These are phyloP conservation scores for Withania somnifera DNA, from an alignment of 305 asterid species.

Conservation along the genomic window DNA sequence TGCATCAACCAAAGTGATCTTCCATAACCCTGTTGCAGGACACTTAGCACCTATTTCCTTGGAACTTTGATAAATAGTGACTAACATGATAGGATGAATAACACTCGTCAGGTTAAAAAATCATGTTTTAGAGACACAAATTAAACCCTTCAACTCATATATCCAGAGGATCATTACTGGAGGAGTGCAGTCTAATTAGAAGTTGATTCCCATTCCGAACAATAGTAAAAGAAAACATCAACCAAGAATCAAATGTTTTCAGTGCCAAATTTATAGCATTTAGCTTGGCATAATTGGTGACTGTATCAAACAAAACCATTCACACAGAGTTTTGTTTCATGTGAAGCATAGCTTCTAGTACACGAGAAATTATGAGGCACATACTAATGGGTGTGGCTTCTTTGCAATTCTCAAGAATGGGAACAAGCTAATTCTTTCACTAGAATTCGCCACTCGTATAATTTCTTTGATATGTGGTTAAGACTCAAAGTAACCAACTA, in stretches of 20 bases:
- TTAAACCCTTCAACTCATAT: not conserved
- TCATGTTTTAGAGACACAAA: not conserved
- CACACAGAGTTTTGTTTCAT: not conserved
- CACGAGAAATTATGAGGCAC: not conserved
- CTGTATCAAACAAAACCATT: not conserved
- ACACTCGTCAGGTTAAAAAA: not conserved
- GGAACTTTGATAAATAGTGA: not conserved
- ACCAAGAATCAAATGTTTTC: not conserved
- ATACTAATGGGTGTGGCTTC: not conserved
- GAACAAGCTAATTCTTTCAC: not conserved
- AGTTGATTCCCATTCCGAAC: not conserved
- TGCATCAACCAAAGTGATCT: conserved; percentile 81
- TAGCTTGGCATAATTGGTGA: not conserved
- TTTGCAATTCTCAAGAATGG: not conserved
- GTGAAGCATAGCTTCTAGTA: not conserved
- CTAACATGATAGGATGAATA: not conserved
- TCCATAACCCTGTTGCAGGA: conserved; percentile 59
- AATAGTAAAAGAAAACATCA: not conserved
- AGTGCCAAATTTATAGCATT: not conserved
- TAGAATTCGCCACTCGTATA: not conserved
- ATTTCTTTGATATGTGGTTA: not conserved
- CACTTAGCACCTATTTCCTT: not conserved
- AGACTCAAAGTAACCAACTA: not conserved
- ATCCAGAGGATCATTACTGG: not conserved
- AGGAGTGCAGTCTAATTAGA: not conserved